Evolutionary conservation across 2,329 filamentous ascomycete species (phyloP).

Genomic region (Boeremia lycopersici): DNA sequence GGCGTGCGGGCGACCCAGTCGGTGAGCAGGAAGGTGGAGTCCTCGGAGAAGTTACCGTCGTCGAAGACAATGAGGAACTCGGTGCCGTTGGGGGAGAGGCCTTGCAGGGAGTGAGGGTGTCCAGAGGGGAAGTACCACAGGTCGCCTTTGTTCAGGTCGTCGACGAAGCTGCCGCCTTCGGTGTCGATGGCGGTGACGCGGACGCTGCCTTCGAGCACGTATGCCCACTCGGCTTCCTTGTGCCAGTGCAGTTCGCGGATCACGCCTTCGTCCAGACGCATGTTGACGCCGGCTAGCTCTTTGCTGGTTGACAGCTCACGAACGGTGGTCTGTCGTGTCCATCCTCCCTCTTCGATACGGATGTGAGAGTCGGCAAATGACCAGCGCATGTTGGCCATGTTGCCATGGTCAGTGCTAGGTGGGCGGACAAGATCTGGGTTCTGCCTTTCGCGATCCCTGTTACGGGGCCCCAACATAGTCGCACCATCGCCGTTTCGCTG

Average conservation of each 20-base stretch:
- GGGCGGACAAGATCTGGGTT: constrained; percentile 74
- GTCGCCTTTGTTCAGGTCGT: constrained; percentile 77
- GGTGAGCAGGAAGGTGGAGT: constrained; percentile 74
- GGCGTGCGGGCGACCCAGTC: constrained; percentile 78
- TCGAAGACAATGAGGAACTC: constrained; percentile 70
- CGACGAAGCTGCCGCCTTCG: constrained; percentile 77
- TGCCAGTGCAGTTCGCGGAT: constrained; percentile 83
- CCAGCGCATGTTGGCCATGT: constrained; percentile 75
- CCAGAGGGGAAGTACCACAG: constrained; percentile 83
- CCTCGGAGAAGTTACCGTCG: constrained; percentile 64
- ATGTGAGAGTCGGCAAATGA: constrained; percentile 55
- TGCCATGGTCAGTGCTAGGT: constrained; percentile 74
- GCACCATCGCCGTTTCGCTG: constrained; percentile 62
- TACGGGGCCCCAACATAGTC: constrained; percentile 72
- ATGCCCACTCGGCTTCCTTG: constrained; percentile 80
- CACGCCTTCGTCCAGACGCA: constrained; percentile 74
- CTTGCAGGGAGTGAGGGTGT: constrained; percentile 78
- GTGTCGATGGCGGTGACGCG: constrained; percentile 76
- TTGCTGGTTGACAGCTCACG: constrained; percentile 68
- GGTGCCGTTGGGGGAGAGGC: constrained; percentile 68
- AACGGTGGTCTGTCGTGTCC: constrained; percentile 75
- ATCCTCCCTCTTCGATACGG: constrained; percentile 70
- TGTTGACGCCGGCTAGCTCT: constrained; percentile 79
- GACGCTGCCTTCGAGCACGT: constrained; percentile 72
- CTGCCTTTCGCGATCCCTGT: constrained; percentile 69